These are phyloP conservation scores for Neurospora sp. DNA, from an alignment of 495 filamentous ascomycete species.

Conservation along the genomic window DNA sequence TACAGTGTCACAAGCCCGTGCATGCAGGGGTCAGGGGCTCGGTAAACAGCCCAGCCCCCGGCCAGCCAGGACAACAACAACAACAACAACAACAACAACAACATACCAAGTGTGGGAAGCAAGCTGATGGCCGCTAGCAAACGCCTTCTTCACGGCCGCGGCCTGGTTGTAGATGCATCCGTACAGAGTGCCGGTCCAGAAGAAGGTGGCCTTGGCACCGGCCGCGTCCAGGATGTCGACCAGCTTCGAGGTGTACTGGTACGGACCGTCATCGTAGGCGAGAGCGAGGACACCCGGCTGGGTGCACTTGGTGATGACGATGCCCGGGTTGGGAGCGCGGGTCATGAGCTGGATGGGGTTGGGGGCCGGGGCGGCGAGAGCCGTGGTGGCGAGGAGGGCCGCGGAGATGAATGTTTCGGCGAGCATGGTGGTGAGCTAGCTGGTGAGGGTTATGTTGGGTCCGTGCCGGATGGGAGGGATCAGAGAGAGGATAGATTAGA, in stretches of 20 bases:
- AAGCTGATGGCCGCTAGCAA: slow-evolving; percentile 39
- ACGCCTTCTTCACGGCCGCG: slow-evolving; percentile 39
- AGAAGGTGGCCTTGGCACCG: slow-evolving; percentile 49
- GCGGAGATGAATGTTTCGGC: slow-evolving; percentile 16
- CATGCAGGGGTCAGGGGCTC: not conserved
- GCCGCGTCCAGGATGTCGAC: slow-evolving; percentile 55
- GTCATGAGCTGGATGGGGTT: slow-evolving; percentile 28
- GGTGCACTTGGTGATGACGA: slow-evolving; percentile 32
- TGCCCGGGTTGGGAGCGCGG: slow-evolving; percentile 25
- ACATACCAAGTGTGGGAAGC: slow-evolving; percentile 41
- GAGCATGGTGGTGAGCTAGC: slow-evolving; percentile 14
- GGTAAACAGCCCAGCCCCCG: not conserved
- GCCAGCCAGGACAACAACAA: not conserved
- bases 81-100: not conserved
- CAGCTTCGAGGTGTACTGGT: slow-evolving; percentile 53
- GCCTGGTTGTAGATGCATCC: slow-evolving; percentile 45
- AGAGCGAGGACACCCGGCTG: slow-evolving; percentile 32
- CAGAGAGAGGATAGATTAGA: not conserved
- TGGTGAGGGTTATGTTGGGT: not conserved
- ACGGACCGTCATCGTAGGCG: slow-evolving; percentile 71
- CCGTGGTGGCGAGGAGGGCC: slow-evolving; percentile 20
- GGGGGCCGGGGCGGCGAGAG: slow-evolving; percentile 19
- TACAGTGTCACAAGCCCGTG: not conserved
- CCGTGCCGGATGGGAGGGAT: not conserved
- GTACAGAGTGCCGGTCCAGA: slow-evolving; percentile 46